phyloP scores from a whole-genome alignment of 345 rosid genomes.

The Kandelia obovata region DNA sequence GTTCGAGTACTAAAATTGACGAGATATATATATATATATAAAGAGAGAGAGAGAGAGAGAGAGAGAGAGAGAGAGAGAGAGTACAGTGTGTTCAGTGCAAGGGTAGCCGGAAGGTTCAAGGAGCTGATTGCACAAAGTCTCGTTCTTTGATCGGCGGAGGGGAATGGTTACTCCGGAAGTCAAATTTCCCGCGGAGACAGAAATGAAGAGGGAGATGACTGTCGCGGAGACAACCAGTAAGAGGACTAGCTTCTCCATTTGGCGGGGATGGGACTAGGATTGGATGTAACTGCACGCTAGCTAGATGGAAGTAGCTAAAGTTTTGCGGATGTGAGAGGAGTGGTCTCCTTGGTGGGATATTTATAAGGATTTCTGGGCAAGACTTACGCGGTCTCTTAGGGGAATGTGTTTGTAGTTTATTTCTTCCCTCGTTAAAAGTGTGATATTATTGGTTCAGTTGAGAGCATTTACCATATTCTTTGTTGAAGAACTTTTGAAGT shows the following conservation, averaged over 20 bases:
- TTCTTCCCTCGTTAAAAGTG: too few relatives aligned
- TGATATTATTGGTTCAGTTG: too few relatives aligned
- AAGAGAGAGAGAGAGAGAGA: slow-evolving; percentile 4
- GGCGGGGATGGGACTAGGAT: not conserved
- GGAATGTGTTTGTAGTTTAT: too few relatives aligned
- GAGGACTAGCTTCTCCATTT: not conserved
- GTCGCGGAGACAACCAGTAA: not conserved
- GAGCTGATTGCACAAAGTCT: slow-evolving; percentile 58
- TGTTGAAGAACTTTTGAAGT: too few relatives aligned
- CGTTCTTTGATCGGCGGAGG: slow-evolving; percentile 30
- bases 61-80: slow-evolving; percentile 5
- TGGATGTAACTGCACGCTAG: not conserved
- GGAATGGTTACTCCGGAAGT: slow-evolving; percentile 14
- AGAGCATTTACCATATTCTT: too few relatives aligned
- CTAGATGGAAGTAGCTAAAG: too few relatives aligned
- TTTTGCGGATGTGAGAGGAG: too few relatives aligned
- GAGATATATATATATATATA: not conserved
- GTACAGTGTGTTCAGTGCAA: slow-evolving; percentile 76
- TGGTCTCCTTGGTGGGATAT: too few relatives aligned
- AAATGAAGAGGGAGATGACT: slow-evolving; percentile 10
- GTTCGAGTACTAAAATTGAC: too few relatives aligned
- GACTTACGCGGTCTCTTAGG: too few relatives aligned
- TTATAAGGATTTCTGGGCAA: too few relatives aligned
- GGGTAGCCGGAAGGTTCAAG: slow-evolving; percentile 64
- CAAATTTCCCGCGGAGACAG: slow-evolving; percentile 9